These are phyloP conservation scores for Annulohypoxylon stygium DNA, from an alignment of 495 filamentous ascomycete genomes.

Conservation along the genomic window DNA sequence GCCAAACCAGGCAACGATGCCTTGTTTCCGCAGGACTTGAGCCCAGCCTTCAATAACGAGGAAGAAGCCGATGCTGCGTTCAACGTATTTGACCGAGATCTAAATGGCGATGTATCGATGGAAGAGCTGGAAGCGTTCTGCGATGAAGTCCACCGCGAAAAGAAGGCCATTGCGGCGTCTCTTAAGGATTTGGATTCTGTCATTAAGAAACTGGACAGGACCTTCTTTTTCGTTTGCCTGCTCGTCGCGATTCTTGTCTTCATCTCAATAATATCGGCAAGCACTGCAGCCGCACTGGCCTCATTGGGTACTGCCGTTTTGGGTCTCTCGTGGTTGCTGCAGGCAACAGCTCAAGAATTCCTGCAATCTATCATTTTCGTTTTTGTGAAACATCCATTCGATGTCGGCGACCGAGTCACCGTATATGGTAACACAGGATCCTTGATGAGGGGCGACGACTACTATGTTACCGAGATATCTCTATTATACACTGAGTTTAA, in stretches of 20 bases:
- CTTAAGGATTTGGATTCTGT: constrained; percentile 96
- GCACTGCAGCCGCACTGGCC: constrained; percentile 83
- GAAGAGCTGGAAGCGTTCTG: constrained; percentile 94
- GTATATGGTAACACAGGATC: constrained; percentile 91
- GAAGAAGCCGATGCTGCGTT: constrained; percentile 96
- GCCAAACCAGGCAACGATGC: constrained; percentile 79
- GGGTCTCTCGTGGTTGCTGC: constrained; percentile 91
- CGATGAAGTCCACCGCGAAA: constrained; percentile 93
- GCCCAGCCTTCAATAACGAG: constrained; percentile 81
- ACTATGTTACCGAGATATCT: constrained; percentile 94
- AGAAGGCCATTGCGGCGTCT: constrained; percentile 93
- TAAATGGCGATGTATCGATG: constrained; percentile 98
- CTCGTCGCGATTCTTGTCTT: constrained; percentile 86
- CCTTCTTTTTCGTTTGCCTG: constrained; percentile 87
- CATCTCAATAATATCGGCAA: constrained; percentile 88
- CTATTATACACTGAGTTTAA: constrained; percentile 98
- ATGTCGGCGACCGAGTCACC: constrained; percentile 93
- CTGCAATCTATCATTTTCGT: constrained; percentile 92
- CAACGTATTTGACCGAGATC: constrained; percentile 92
- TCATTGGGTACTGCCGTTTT: constrained; percentile 88
- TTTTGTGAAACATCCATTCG: constrained; percentile 98
- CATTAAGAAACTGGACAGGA: constrained; percentile 88
- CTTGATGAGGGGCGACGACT: constrained; percentile 83
- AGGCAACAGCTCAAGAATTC: constrained; percentile 93
- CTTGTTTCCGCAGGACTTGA: constrained; percentile 80